phyloP scores from a whole-genome alignment of 306 rosid genomes.

The Begonia peltatifolia region DNA sequence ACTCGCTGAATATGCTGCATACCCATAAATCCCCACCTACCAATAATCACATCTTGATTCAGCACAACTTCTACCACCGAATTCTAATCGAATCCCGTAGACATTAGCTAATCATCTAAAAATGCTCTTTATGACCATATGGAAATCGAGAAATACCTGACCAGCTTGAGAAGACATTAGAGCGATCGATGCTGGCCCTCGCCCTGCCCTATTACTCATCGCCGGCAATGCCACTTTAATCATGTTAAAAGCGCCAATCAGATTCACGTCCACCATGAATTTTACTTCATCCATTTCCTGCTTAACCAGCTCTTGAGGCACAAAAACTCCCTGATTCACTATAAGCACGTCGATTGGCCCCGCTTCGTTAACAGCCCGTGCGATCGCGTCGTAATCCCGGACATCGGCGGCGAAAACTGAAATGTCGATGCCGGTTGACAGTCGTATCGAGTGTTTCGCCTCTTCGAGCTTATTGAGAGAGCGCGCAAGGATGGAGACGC shows the following conservation, averaged over 20 bases:
- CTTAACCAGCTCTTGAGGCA: constrained; percentile 55
- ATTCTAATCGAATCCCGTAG: too few relatives aligned
- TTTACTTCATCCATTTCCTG: constrained; percentile 61
- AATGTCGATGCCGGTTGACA: constrained; percentile 62
- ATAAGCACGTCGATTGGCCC: constrained; percentile 64
- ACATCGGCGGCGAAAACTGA: constrained; percentile 59
- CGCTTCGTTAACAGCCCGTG: constrained; percentile 43
- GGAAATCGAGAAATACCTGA: constrained; percentile 33
- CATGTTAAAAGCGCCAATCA: constrained; percentile 59
- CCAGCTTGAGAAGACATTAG: constrained; percentile 89
- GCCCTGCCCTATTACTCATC: constrained; percentile 41
- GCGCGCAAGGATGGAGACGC: constrained; percentile 77
- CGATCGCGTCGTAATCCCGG: constrained; percentile 50
- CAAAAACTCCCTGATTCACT: constrained; percentile 70
- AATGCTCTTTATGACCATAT: not conserved
- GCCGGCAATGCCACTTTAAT: constrained; percentile 73
- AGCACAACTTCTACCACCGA: not conserved
- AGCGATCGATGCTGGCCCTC: constrained; percentile 60
- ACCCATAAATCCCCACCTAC: constrained; percentile 85
- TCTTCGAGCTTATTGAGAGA: constrained; percentile 53
- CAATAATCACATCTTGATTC: not conserved
- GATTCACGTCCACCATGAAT: constrained; percentile 71
- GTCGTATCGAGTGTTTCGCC: constrained; percentile 36
- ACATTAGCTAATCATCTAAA: not conserved
- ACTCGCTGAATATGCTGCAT: constrained; percentile 79